Conservation (phyloP, 805 yeast species). For the Geotrichum ghanense region DNA sequence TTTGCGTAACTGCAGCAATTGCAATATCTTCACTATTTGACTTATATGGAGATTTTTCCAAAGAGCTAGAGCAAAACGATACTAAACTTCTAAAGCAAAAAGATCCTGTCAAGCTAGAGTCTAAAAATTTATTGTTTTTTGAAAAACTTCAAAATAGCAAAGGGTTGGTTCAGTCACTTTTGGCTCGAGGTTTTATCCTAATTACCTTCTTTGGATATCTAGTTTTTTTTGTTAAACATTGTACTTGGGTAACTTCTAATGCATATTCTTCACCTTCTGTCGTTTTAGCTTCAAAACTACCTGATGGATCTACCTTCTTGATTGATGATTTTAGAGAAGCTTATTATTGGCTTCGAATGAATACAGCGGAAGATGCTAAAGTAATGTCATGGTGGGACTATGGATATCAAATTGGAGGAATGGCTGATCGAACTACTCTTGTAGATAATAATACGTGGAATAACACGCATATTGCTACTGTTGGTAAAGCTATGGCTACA, state of each 20-base stretch:
- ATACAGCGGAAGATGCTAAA: slow-evolving; percentile 90
- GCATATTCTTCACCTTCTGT: slow-evolving; percentile 98
- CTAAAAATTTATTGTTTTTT: slow-evolving; percentile 13
- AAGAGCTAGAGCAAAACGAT: slow-evolving; percentile 2
- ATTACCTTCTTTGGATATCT: slow-evolving; percentile 47
- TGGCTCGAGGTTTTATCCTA: slow-evolving; percentile 1
- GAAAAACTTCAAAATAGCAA: slow-evolving; percentile 11
- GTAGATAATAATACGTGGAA: slow-evolving; percentile 99
- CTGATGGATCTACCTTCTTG: slow-evolving; percentile 75
- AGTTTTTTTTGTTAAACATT: slow-evolving; percentile 75
- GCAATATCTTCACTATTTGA: slow-evolving; percentile 79
- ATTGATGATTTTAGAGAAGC: slow-evolving; percentile 99
- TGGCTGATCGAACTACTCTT: slow-evolving; percentile 97
- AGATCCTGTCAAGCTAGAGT: slow-evolving; percentile 4
- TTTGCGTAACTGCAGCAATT: slow-evolving; percentile 87
- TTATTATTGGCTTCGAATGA: slow-evolving; percentile 97
- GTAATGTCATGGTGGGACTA: slow-evolving; percentile 99
- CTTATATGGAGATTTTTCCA: slow-evolving; percentile 34
- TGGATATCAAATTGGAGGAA: slow-evolving; percentile 98
- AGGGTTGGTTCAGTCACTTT: slow-evolving; percentile 3
- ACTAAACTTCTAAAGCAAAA: slow-evolving; percentile 7
- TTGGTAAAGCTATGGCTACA: slow-evolving; percentile 95
- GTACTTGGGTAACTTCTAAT: slow-evolving; percentile 93
- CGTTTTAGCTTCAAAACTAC: slow-evolving; percentile 69
- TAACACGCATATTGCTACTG: slow-evolving; percentile 97